Evolutionary conservation across 2,329 filamentous ascomycete genomes (phyloP), one percentile per base, ranked within the genome.

Genomic region (Fusarium denticulatum): DNA sequence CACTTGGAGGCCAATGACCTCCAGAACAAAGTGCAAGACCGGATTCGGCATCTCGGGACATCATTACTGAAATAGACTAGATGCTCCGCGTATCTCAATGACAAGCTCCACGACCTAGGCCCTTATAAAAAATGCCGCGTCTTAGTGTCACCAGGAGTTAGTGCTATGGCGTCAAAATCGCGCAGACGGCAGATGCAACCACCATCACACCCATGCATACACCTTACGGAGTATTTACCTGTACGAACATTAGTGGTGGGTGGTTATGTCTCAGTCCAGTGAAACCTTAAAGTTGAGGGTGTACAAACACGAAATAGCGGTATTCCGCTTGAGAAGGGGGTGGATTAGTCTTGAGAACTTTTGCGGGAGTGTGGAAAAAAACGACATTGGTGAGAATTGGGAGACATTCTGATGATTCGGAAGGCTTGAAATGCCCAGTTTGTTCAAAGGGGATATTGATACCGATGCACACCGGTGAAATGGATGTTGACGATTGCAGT

Each of bases 41-140:
- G 3, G 6, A 6, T 12, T 7, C 4, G 16, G 5, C 6, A 26
- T 24, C 4, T 0, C 8, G 12, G 7, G 7, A 14, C 0, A 15
- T 7, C 1, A 20, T 11, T 11, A 22, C 12, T 6, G 7, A 8
- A 2, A 14, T 20, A 6, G 12, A 20, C 4, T 10, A 16, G 26
- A n/a, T 8, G 4, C 7, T 16, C 14, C 5, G 13, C 4, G 3
- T 13, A n/a, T n/a, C 20, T n/a, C 5, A 4, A n/a, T 47, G 20
- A 1, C 9, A 0, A 49, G 12, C 4, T 3, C 16, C 7, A 11
- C 8, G 1, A 7, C 4, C 32, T 15, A 36, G 3, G 7, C 0
- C 49, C 8, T 15, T 12, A 1, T 15, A 2, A 52, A 20, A 4
- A n/a, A 28, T 20, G n/a, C 22, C 12, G 30, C 6, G 16, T 52